phyloP scores from a whole-genome alignment of 2,329 filamentous ascomycete species.

The Dactylellina parvicollis region DNA sequence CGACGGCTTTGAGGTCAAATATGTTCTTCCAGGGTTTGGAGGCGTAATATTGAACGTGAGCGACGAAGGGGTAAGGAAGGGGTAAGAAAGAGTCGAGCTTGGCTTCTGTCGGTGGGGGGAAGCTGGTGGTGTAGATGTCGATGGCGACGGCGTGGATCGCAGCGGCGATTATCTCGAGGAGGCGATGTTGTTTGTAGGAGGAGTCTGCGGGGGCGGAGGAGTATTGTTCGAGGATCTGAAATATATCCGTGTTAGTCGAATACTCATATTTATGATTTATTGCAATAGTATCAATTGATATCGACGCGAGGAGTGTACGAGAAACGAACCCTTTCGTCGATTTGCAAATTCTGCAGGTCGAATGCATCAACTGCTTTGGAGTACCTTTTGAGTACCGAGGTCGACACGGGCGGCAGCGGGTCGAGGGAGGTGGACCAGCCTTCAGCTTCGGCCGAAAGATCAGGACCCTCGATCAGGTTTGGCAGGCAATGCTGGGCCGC shows the following conservation, averaged over 20 bases:
- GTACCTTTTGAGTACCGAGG: constrained; percentile 17
- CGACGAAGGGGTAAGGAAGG: constrained; percentile 40
- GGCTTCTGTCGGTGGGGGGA: constrained; percentile 16
- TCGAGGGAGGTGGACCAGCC: constrained; percentile 35
- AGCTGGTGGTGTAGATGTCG: constrained; percentile 25
- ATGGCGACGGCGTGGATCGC: constrained; percentile 40
- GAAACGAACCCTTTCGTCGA: constrained; percentile 30
- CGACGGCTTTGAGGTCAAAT: constrained; percentile 40
- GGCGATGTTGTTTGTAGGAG: constrained; percentile 45
- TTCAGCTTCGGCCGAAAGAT: constrained; percentile 1
- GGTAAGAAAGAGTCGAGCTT: constrained; percentile 24
- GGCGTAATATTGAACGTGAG: constrained; percentile 49
- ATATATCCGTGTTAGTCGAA: not conserved
- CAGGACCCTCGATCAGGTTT: constrained; percentile 35
- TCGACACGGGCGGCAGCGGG: constrained; percentile 25
- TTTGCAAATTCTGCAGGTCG: constrained; percentile 10
- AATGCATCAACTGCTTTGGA: constrained; percentile 31
- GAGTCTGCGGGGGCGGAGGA: constrained; percentile 19
- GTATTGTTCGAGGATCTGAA: constrained; percentile 45
- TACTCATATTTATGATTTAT: not conserved
- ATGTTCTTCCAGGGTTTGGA: constrained; percentile 52
- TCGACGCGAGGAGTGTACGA: too few species aligned
- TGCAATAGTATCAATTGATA: not conserved
- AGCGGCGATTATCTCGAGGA: constrained; percentile 32
- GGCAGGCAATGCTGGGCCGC: constrained; percentile 35